phyloP scores from a whole-genome alignment of 2,329 filamentous ascomycete genomes.

The Aspergillus brasiliensis region DNA sequence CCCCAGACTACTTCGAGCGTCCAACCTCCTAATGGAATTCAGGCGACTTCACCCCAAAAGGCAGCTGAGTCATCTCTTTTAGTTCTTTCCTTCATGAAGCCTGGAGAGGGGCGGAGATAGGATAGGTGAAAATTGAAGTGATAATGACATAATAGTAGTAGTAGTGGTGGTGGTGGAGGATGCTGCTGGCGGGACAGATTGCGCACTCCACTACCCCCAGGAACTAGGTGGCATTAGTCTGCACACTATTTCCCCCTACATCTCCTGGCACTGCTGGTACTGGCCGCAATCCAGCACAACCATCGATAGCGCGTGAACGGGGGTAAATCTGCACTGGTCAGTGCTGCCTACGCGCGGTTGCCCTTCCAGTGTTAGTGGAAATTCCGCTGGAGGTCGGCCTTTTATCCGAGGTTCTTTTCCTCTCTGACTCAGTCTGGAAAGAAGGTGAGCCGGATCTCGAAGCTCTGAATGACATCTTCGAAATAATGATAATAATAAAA shows the following conservation, averaged over 20 bases:
- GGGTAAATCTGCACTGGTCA: background rate
- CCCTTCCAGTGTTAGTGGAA: slow-evolving; percentile 7
- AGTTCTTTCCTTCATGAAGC: background rate
- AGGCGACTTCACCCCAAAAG: slow-evolving; percentile 2
- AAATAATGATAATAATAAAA: background rate
- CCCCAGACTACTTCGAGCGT: slow-evolving; percentile 12
- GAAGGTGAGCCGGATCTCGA: background rate
- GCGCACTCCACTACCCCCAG: slow-evolving; percentile 3
- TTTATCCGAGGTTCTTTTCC: background rate
- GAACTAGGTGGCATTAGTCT: slow-evolving; percentile 10
- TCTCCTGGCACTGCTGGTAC: background rate
- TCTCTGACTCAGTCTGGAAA: background rate
- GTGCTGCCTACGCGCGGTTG: background rate
- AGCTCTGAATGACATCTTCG: background rate
- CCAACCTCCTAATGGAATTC: background rate
- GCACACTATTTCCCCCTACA: slow-evolving; percentile 11
- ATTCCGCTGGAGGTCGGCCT: background rate
- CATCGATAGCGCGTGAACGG: slow-evolving; percentile 4
- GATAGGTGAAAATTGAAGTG: background rate
- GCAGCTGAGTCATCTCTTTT: slow-evolving; percentile 1
- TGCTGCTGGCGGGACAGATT: slow-evolving; percentile 8
- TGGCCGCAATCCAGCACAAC: background rate
- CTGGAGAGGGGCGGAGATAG: background rate
- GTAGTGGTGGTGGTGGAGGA: slow-evolving; percentile 5
- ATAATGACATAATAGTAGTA: background rate